Conservation (phyloP, 257 asterid species). For the Salvia miltiorrhiza region DNA sequence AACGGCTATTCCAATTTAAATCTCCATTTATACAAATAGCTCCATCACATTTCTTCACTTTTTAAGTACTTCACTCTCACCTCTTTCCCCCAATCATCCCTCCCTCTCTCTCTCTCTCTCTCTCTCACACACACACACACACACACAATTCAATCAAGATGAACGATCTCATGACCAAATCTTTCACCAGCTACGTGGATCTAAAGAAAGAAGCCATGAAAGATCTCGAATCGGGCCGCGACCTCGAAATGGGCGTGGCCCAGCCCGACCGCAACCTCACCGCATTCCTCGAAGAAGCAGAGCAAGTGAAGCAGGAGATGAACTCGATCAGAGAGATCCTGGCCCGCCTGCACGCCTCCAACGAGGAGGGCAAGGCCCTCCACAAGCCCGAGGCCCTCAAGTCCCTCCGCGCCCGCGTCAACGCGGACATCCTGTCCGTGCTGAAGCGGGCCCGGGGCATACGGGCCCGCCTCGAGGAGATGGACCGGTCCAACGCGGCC, state of each 20-base stretch:
- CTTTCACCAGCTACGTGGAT: slow-evolving; percentile 90
- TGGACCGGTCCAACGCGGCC: slow-evolving; percentile 70
- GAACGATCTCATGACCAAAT: slow-evolving; percentile 93
- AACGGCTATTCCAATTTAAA: slow-evolving; percentile 48
- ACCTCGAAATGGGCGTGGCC: slow-evolving; percentile 65
- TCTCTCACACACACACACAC: neutral
- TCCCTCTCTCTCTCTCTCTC: neutral
- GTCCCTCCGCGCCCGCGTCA: slow-evolving; percentile 44
- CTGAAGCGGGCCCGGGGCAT: slow-evolving; percentile 65
- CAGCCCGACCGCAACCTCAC: slow-evolving; percentile 60
- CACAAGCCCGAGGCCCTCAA: slow-evolving; percentile 87
- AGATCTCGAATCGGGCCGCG: slow-evolving; percentile 50
- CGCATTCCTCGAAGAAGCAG: slow-evolving; percentile 74
- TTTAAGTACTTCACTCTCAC: neutral
- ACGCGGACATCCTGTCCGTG: slow-evolving; percentile 51
- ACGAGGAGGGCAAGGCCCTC: slow-evolving; percentile 56
- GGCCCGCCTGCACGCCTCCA: slow-evolving; percentile 47
- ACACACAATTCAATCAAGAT: slow-evolving; percentile 30
- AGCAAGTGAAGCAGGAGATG: slow-evolving; percentile 66
- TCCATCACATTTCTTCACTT: neutral
- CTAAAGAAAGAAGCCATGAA: slow-evolving; percentile 83
- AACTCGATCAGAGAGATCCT: slow-evolving; percentile 58
- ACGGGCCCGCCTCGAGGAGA: slow-evolving; percentile 59
- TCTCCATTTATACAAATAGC: slow-evolving; percentile 24
- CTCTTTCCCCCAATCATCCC: neutral